A percentile compares a stretch with the other conserved stretches of the same genome.
These are phyloP conservation scores for Aspergillus campestris DNA, from an alignment of 495 filamentous ascomycete species.

Conservation along the genomic window DNA sequence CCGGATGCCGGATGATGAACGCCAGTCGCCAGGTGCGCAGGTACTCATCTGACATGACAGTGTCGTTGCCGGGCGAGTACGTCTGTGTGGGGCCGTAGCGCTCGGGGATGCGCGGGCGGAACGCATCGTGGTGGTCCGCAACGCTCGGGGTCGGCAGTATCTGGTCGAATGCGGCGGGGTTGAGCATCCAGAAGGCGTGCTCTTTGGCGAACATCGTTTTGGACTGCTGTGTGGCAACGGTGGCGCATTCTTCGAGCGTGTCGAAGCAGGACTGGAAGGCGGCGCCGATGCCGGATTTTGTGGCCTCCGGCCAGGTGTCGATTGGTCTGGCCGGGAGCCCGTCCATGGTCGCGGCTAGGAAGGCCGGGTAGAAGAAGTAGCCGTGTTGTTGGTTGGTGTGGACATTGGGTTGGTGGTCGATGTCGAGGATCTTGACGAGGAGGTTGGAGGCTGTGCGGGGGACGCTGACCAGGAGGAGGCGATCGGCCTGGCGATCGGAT, in stretches of 20 bases:
- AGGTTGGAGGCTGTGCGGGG: constrained; percentile 34
- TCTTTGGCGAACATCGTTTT: constrained; percentile 34
- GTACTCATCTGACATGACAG: constrained; percentile 29
- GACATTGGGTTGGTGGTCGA: constrained; percentile 18
- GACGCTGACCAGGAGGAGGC: constrained; percentile 20
- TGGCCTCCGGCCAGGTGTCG: constrained; percentile 18
- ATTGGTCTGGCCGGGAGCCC: constrained; percentile 11
- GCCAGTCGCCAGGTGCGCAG: constrained; percentile 25
- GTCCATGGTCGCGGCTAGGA: constrained; percentile 1
- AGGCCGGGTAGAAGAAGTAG: constrained; percentile 23
- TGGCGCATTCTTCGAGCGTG: constrained; percentile 17
- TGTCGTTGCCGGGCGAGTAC: constrained; percentile 26
- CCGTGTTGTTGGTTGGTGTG: constrained; percentile 12
- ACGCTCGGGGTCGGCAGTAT: not conserved
- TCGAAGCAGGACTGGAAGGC: constrained; percentile 18
- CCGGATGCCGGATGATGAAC: constrained; percentile 38
- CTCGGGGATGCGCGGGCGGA: constrained; percentile 4
- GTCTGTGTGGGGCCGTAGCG: constrained; percentile 8
- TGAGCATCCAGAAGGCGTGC: constrained; percentile 22
- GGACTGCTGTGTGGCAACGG: constrained; percentile 13
- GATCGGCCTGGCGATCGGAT: not conserved
- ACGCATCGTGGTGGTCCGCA: not conserved
- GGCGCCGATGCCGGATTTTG: constrained; percentile 7
- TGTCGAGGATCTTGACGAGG: constrained; percentile 20
- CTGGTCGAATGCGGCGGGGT: constrained; percentile 6